Percentiles rank a stretch among this genome's conserved stretches.
Conservation (phyloP, 2,329 filamentous ascomycete genomes). For the Ophiostoma angusticollis region DNA sequence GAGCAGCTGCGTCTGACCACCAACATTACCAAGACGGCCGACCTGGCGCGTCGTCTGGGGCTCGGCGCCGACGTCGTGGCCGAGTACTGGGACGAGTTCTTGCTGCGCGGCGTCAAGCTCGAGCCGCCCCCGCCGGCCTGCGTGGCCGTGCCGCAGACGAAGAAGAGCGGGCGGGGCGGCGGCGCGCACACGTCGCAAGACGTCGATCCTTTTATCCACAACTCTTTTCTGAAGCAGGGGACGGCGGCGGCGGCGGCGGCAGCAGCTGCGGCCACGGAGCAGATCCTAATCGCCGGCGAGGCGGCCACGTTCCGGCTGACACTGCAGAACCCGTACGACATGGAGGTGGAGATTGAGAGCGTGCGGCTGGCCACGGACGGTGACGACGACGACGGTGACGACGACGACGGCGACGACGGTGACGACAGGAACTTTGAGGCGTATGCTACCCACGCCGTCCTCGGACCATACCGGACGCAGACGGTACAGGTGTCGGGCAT, state of each 20-base stretch:
- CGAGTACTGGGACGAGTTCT: constrained; percentile 95
- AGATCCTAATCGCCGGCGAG: constrained; percentile 67
- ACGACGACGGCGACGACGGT: background rate
- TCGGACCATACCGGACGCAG: constrained; percentile 76
- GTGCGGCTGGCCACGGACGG: constrained; percentile 64
- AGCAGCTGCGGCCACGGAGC: constrained; percentile 47
- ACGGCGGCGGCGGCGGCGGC: constrained; percentile 45
- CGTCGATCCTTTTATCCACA: constrained; percentile 85
- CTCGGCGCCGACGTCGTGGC: constrained; percentile 51
- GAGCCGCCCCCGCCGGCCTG: constrained; percentile 47
- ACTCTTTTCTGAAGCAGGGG: constrained; percentile 67
- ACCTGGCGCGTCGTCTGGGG: constrained; percentile 63
- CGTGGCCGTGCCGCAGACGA: constrained; percentile 53
- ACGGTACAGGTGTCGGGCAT: constrained; percentile 58
- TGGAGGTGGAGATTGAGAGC: constrained; percentile 80
- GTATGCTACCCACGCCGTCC: constrained; percentile 46
- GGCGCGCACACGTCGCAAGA: constrained; percentile 41
- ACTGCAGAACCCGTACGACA: constrained; percentile 87
- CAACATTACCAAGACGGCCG: constrained; percentile 74
- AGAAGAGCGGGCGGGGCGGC: constrained; percentile 38
- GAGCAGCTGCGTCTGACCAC: constrained; percentile 76
- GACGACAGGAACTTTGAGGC: constrained; percentile 43
- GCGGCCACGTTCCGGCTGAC: constrained; percentile 65
- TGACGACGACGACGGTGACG: constrained; percentile 26
- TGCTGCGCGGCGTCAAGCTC: constrained; percentile 65